Conservation (phyloP, 2,329 filamentous ascomycete species). For the Venturia pyrina region DNA sequence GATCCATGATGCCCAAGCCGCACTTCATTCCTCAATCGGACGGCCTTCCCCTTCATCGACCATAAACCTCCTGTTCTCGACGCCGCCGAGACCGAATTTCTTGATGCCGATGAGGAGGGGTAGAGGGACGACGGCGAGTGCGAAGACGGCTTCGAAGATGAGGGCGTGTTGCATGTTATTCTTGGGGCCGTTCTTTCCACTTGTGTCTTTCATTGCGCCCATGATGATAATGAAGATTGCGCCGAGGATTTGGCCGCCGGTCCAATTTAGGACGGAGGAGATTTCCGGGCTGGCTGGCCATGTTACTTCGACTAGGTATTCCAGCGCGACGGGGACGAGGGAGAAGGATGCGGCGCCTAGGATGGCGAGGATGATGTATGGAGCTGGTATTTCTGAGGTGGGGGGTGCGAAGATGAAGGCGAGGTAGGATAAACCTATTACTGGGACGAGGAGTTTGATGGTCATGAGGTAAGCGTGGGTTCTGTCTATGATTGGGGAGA, state of each 20-base stretch:
- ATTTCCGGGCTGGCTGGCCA: slow-evolving; percentile 82
- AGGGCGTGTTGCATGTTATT: slow-evolving; percentile 65
- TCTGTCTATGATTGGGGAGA: slow-evolving; percentile 73
- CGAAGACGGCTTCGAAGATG: slow-evolving; percentile 68
- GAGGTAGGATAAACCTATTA: slow-evolving; percentile 66
- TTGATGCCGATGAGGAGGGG: slow-evolving; percentile 56
- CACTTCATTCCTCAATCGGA: neutral
- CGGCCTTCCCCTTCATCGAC: neutral
- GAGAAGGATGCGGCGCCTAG: slow-evolving; percentile 73
- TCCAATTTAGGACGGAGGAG: slow-evolving; percentile 75
- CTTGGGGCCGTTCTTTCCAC: slow-evolving; percentile 40
- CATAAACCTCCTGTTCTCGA: neutral
- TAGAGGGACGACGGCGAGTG: slow-evolving; percentile 53
- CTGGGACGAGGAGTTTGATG: slow-evolving; percentile 63
- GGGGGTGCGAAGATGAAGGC: slow-evolving; percentile 70
- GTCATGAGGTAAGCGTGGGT: slow-evolving; percentile 68
- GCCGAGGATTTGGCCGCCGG: slow-evolving; percentile 74
- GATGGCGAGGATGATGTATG: slow-evolving; percentile 64
- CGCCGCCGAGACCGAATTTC: slow-evolving; percentile 45
- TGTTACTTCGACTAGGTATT: slow-evolving; percentile 78
- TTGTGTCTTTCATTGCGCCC: slow-evolving; percentile 55
- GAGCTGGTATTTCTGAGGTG: slow-evolving; percentile 51
- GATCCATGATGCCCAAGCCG: neutral
- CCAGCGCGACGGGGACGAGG: slow-evolving; percentile 73
- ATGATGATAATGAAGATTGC: slow-evolving; percentile 76